These are phyloP conservation scores for Ulota crispa DNA, from an alignment of 225 moss, liverwort and hornwort species.

Conservation along the genomic window DNA sequence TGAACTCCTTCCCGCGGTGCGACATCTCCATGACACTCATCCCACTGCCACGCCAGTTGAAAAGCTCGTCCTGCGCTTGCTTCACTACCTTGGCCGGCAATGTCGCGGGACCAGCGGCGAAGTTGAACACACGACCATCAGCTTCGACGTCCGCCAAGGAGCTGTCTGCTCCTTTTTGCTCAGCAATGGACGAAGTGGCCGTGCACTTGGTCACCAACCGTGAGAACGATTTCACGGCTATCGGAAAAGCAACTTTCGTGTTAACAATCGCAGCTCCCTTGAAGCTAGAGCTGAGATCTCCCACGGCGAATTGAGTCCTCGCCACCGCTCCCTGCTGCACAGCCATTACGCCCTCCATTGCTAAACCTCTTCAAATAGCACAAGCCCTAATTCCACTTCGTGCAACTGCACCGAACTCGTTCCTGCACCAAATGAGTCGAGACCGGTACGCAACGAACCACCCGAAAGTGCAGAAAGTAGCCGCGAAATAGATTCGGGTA, in stretches of 20 bases:
- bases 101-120: constrained; percentile 94
- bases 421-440: constrained; percentile 12
- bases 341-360: constrained; percentile 48
- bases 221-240: constrained; percentile 7
- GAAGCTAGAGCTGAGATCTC: constrained; percentile 42
- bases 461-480: constrained; percentile 1
- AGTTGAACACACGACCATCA: constrained; percentile 85
- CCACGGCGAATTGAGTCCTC: constrained; percentile 10
- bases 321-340: constrained; percentile 38
- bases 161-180: constrained; percentile 49
- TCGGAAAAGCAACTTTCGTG: constrained; percentile 8
- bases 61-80: constrained; percentile 91
- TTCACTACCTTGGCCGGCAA: constrained; percentile 86
- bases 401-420: not conserved
- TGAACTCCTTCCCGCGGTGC: constrained; percentile 90
- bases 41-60: constrained; percentile 81
- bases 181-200: constrained; percentile 48
- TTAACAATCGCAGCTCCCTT: constrained; percentile 21
- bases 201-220: constrained; percentile 51
- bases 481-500: not conserved
- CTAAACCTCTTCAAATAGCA: not conserved
- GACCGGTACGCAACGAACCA: constrained; percentile 7
- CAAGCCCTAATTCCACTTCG: constrained; percentile 21
- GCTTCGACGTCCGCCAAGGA: constrained; percentile 38
- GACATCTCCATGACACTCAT: constrained; percentile 99